Evolutionary conservation across 139 green algal species (phyloP).

Genomic region (Protoeuglena noctilucae): DNA sequence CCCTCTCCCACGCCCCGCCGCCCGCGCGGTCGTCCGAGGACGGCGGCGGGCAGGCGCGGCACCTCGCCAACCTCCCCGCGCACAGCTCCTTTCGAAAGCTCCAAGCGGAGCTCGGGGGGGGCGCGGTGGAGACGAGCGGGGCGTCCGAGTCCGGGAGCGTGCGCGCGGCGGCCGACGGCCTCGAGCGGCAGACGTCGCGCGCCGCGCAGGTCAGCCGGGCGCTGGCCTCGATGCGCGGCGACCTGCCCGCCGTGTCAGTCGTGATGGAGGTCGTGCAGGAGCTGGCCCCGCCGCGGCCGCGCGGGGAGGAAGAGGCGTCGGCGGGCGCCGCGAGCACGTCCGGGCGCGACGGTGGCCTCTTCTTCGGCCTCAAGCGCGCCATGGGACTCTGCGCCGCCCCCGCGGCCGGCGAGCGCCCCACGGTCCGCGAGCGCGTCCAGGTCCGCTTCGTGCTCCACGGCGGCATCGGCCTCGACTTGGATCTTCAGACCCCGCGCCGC

Average conservation of each 20-base stretch:
- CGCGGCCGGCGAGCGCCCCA: not conserved
- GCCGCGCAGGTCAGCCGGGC: conserved; percentile 14
- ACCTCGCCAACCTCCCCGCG: too few relatives aligned
- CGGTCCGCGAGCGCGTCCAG: conserved; percentile 9
- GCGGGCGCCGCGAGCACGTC: too few relatives aligned
- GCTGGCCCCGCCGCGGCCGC: not conserved
- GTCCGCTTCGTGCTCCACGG: conserved; percentile 34
- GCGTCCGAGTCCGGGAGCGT: not conserved
- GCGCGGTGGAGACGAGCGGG: too few relatives aligned
- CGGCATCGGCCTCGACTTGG: conserved; percentile 44
- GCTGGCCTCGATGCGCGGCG: conserved; percentile 37
- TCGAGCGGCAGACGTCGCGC: not conserved
- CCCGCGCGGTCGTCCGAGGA: too few relatives aligned
- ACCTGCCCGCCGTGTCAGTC: conserved; percentile 39
- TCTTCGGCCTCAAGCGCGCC: too few relatives aligned
- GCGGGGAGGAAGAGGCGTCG: too few relatives aligned
- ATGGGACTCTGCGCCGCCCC: not conserved
- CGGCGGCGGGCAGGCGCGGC: too few relatives aligned
- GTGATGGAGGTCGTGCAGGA: conserved; percentile 22
- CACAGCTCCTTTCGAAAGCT: too few relatives aligned
- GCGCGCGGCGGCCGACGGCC: not conserved
- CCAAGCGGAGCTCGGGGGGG: too few relatives aligned
- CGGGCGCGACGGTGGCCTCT: too few relatives aligned
- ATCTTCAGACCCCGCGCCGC: conserved; percentile 20
- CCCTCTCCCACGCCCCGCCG: too few relatives aligned